A percentile compares a stretch with the other conserved stretches of the same genome.
These are phyloP conservation scores for Mesotaenium endlicherianum DNA, from an alignment of 139 green algal genomes.

Conservation along the genomic window DNA sequence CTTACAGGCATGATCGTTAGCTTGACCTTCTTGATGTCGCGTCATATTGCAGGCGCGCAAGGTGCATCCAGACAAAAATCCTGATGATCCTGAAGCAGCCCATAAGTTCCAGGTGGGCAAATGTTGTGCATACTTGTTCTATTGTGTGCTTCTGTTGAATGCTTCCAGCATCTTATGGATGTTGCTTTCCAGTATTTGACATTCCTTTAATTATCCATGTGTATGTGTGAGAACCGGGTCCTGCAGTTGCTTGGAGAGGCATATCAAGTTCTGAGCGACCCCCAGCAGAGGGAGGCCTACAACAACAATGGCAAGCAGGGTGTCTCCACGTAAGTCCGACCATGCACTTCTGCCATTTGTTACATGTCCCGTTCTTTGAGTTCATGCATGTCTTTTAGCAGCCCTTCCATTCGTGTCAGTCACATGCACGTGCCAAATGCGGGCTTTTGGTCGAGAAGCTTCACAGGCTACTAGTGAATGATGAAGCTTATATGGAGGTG, in stretches of 20 bases:
- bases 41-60: slow-evolving; percentile 31
- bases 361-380: too few relatives aligned
- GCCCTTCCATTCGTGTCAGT: too few relatives aligned
- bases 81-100: slow-evolving; percentile 72
- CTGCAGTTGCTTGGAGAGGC: slow-evolving; percentile 63
- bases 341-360: too few relatives aligned
- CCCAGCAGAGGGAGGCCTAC: slow-evolving; percentile 70
- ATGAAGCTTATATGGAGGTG: too few relatives aligned
- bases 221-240: background rate
- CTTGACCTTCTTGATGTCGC: background rate
- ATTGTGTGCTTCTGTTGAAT: background rate
- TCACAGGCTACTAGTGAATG: too few relatives aligned
- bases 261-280: slow-evolving; percentile 78
- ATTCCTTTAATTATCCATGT: background rate
- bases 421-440: too few relatives aligned
- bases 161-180: background rate
- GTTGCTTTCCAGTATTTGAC: background rate
- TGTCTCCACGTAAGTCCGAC: slow-evolving; percentile 41
- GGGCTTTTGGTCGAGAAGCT: too few relatives aligned
- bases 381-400: too few relatives aligned
- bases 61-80: slow-evolving; percentile 88
- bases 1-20: background rate
- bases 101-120: slow-evolving; percentile 75
- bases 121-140: background rate
- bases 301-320: slow-evolving; percentile 35